A percentile compares a stretch with the other conserved stretches of the same genome.
phyloP scores from a whole-genome alignment of 257 asterid genomes.

The Avicennia marina region DNA sequence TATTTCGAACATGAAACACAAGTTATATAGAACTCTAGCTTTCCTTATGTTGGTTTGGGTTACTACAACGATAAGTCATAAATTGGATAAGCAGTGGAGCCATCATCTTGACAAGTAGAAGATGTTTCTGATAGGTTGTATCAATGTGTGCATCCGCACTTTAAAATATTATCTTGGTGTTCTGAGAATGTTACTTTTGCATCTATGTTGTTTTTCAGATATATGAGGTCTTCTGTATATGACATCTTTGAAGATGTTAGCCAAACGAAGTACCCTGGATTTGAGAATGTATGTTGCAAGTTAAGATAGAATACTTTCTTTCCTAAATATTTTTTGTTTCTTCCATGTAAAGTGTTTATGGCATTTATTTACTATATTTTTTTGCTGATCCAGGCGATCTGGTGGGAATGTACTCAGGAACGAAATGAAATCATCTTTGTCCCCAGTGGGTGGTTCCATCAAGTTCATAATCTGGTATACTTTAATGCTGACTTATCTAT shows the following conservation, averaged over 20 bases:
- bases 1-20: neutral
- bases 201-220: slow-evolving; percentile 37
- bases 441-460: slow-evolving; percentile 99
- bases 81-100: neutral
- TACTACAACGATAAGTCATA: too few relatives aligned
- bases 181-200: slow-evolving; percentile 1
- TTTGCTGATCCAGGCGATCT: slow-evolving; percentile 50
- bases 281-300: slow-evolving; percentile 55
- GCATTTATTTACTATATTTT: neutral
- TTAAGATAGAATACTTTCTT: slow-evolving; percentile 7
- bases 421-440: slow-evolving; percentile 80
- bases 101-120: neutral
- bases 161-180: neutral
- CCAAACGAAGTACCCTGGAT: slow-evolving; percentile 61
- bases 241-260: slow-evolving; percentile 70
- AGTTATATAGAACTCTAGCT: neutral
- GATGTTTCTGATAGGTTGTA: neutral
- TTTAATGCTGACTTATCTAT: neutral
- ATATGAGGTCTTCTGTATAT: slow-evolving; percentile 72
- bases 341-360: neutral
- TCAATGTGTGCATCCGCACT: neutral
- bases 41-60: neutral
- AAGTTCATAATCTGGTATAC: slow-evolving; percentile 89
- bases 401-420: slow-evolving; percentile 92
- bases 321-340: slow-evolving; percentile 2